Evolutionary conservation across 345 rosid species (phyloP), one percentile per base, ranked within the genome.

Genomic region (Eucalyptus cladocalyx): DNA sequence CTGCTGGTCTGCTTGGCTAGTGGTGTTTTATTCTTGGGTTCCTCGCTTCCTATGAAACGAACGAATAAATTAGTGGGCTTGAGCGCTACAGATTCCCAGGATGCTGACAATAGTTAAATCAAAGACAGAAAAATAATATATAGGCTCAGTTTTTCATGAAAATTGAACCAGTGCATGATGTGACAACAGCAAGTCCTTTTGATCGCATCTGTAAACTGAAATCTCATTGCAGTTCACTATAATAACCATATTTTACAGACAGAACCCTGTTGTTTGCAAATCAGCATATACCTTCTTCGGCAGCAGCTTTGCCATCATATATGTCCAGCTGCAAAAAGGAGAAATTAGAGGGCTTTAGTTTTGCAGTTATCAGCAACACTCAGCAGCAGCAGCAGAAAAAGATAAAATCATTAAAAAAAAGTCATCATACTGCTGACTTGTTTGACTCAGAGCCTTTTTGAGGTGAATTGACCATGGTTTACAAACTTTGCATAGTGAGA

Each of bases 301-400:
- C 92, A 81, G 95, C 88, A 87, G 95, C 97, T 93, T 97, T 95
- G 54, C 98, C 99, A 58, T 97, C 99, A 53, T 96, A 91, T 48
- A 94, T 69, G 88, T 97, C 99, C 76, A 97, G 96, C 99, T 97
- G 98, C 90, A 72, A 87, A 91, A 67, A 89, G 53, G 60, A 86
- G 89, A 43, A 58, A 16, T 42, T 89, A 67, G 89, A 87, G 16
- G 43, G 54, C 30, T 87, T 45, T 48, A 43, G 47, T 32, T 88
- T n/a, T 76, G 47, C 14, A 76, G 19, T 76, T 69, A 60, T 45
- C 43, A 18, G 50, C 48, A 88, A 40, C 30, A 49, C 67, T 26
- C 83, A 37, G 83, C 30, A 76, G 45, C 47, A 40, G 83, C 83
- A 37, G 60, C 60, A 30, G 40, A 49, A 48, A 40, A 87, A 51